phyloP scores from a whole-genome alignment of 192 early-diverging fungal species.

The Backusella westeae region DNA sequence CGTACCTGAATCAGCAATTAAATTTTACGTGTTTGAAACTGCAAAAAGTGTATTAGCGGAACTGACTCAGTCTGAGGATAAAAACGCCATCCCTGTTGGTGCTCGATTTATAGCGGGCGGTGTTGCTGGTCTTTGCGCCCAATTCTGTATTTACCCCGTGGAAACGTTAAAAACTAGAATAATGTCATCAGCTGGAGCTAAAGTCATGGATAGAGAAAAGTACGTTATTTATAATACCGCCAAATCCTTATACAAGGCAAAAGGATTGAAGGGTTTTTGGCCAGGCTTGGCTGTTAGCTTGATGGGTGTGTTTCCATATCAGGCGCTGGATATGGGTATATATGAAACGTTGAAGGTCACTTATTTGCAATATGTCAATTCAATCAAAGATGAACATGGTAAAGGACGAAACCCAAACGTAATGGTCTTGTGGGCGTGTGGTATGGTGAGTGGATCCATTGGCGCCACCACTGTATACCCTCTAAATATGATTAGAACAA shows the following conservation, averaged over 20 bases:
- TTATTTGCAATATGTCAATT: conserved; percentile 47
- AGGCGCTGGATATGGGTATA: conserved; percentile 67
- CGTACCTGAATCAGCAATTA: conserved; percentile 73
- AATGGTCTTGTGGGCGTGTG: conserved; percentile 57
- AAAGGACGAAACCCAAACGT: conserved; percentile 42
- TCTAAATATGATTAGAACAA: conserved; percentile 66
- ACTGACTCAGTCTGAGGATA: conserved; percentile 38
- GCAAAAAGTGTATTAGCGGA: conserved; percentile 46
- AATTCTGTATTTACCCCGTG: conserved; percentile 75
- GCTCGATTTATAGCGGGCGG: conserved; percentile 71
- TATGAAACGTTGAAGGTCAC: conserved; percentile 71
- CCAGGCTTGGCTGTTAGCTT: conserved; percentile 41
- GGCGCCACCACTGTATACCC: conserved; percentile 75
- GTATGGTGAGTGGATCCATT: conserved; percentile 64
- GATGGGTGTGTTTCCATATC: conserved; percentile 76
- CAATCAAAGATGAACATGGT: conserved; percentile 27
- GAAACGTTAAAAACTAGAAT: conserved; percentile 76
- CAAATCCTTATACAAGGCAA: conserved; percentile 56
- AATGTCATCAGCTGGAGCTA: conserved; percentile 58
- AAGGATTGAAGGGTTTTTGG: conserved; percentile 65
- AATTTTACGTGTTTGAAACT: conserved; percentile 74
- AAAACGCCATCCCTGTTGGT: conserved; percentile 41
- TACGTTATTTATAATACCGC: conserved; percentile 48
- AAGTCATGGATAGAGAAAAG: conserved; percentile 8
- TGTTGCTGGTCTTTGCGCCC: conserved; percentile 65